phyloP scores from a whole-genome alignment of 331 rosid genomes.

The Stylosanthes scabra region DNA sequence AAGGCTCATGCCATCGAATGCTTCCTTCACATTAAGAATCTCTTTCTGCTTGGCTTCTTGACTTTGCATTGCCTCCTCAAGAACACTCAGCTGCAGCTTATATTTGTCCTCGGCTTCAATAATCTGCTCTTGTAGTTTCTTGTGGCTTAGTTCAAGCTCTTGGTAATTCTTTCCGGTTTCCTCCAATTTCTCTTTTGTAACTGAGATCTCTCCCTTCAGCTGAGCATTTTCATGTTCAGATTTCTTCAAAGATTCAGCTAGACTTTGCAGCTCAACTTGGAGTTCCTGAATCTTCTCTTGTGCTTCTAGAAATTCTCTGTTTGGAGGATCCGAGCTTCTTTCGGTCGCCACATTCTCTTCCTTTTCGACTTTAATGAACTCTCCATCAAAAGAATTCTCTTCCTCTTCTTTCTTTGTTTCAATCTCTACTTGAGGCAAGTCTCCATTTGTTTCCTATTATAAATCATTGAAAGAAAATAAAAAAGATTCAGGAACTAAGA shows the following conservation, averaged over 20 bases:
- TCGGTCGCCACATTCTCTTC: conserved; percentile 57
- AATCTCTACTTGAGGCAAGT: conserved; percentile 37
- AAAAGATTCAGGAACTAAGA: neutral
- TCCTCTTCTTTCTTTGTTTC: conserved; percentile 84
- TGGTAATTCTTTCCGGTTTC: conserved; percentile 64
- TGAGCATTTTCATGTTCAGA: conserved; percentile 74
- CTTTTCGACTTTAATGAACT: conserved; percentile 93
- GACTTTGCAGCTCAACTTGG: conserved; percentile 65
- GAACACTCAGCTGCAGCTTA: conserved; percentile 57
- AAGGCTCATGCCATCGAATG: conserved; percentile 58
- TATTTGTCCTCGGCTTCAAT: conserved; percentile 71
- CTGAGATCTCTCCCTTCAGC: conserved; percentile 71
- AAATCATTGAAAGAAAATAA: conserved; percentile 7
- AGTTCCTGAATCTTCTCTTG: conserved; percentile 86
- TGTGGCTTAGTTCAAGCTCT: conserved; percentile 66
- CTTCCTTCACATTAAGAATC: conserved; percentile 70
- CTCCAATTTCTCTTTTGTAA: conserved; percentile 66
- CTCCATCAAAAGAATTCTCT: conserved; percentile 85
- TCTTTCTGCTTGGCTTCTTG: conserved; percentile 76
- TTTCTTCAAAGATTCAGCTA: conserved; percentile 66
- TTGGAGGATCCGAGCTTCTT: conserved; percentile 60
- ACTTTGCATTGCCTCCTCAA: conserved; percentile 72
- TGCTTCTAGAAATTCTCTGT: conserved; percentile 84
- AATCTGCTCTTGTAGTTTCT: conserved; percentile 70
- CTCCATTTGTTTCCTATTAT: conserved; percentile 65